Conservation (phyloP, 2,329 filamentous ascomycete genomes). For the Aspergillus intermedius region DNA sequence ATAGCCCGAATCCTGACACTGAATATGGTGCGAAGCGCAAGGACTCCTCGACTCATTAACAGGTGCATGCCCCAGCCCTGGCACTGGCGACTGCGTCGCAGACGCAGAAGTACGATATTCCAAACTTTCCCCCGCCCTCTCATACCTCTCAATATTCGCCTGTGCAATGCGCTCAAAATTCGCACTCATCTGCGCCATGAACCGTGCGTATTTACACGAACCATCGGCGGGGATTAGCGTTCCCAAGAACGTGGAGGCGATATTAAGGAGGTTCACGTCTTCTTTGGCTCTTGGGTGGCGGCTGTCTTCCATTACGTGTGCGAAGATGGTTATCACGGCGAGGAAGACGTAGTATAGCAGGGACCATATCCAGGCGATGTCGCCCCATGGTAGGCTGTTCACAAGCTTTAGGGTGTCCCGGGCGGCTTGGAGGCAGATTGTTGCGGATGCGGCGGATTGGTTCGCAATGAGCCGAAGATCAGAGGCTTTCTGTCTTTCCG, state of each 20-base stretch:
- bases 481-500: slow-evolving; percentile 36
- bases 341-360: slow-evolving; percentile 92
- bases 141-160: slow-evolving; percentile 77
- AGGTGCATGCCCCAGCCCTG: slow-evolving; percentile 8
- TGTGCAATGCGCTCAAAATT: slow-evolving; percentile 90
- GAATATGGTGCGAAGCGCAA: too few relatives aligned
- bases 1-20: neutral
- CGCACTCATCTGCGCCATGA: slow-evolving; percentile 82
- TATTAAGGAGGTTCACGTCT: slow-evolving; percentile 77
- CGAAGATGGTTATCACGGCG: slow-evolving; percentile 83
- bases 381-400: slow-evolving; percentile 89
- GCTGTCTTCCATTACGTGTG: slow-evolving; percentile 87
- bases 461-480: slow-evolving; percentile 65
- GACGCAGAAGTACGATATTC: slow-evolving; percentile 3
- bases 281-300: slow-evolving; percentile 73
- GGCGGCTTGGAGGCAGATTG: slow-evolving; percentile 81
- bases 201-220: slow-evolving; percentile 74
- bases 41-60: too few relatives aligned
- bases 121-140: slow-evolving; percentile 53
- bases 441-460: slow-evolving; percentile 78
- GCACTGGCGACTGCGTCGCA: neutral
- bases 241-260: slow-evolving; percentile 81
- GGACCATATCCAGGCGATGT: slow-evolving; percentile 89
- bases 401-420: slow-evolving; percentile 83
- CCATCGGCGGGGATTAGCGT: slow-evolving; percentile 72